A percentile compares a stretch with the other conserved stretches of the same genome.
Evolutionary conservation across 306 rosid genomes (phyloP).

Genomic region (Clitoria ternatea): DNA sequence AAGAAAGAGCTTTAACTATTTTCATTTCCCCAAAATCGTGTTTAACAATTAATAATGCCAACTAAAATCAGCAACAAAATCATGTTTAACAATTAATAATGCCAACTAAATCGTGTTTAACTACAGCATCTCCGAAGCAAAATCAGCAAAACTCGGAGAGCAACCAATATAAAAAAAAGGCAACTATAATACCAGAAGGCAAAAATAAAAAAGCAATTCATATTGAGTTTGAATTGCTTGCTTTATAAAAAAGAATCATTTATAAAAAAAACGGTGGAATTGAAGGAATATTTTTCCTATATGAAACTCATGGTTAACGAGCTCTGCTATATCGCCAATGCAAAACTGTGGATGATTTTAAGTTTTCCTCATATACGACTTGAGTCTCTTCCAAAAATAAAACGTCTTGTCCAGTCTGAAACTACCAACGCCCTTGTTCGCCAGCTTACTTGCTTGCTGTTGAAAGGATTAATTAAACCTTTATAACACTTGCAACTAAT

Average conservation of each 20-base stretch:
- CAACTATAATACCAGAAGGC: too few relatives aligned
- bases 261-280: too few relatives aligned
- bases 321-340: not conserved
- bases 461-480: conserved; percentile 7
- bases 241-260: too few relatives aligned
- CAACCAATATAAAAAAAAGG: not conserved
- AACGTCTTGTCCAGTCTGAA: conserved; percentile 83
- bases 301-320: not conserved
- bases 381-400: conserved; percentile 81
- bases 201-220: not conserved
- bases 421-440: conserved; percentile 84
- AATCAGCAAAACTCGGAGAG: conserved; percentile 16
- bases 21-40: too few relatives aligned
- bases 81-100: too few relatives aligned
- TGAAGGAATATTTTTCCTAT: not conserved
- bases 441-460: conserved; percentile 99
- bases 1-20: too few relatives aligned
- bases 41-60: too few relatives aligned
- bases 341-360: not conserved
- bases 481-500: conserved; percentile 8
- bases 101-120: too few relatives aligned
- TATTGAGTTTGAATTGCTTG: not conserved
- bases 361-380: conserved; percentile 49
- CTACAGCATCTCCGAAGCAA: not conserved
- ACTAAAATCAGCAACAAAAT: too few relatives aligned